Evolutionary conservation across 1,284 basidiomycete genomes (phyloP).

Genomic region (Mycosarcoma mackinlayi): DNA sequence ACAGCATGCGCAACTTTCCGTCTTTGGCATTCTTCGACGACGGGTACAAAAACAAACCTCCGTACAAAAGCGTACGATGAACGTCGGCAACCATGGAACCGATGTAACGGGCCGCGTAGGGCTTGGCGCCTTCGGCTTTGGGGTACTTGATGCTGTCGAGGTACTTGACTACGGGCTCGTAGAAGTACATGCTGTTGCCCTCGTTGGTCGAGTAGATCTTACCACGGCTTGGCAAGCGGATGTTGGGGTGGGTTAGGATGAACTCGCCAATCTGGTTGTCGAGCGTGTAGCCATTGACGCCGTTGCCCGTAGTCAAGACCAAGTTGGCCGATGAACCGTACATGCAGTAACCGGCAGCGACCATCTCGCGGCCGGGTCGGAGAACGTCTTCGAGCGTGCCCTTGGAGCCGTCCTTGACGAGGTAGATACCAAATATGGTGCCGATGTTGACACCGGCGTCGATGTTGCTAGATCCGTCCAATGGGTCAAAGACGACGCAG

Average conservation of each 20-base stretch:
- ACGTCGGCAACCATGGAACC: constrained; percentile 98
- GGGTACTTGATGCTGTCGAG: constrained; percentile 90
- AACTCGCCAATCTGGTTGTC: constrained; percentile 90
- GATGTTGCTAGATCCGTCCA: constrained; percentile 98
- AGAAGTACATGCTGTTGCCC: constrained; percentile 94
- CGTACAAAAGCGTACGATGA: constrained; percentile 94
- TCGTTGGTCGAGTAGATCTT: constrained; percentile 99
- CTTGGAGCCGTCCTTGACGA: constrained; percentile 78
- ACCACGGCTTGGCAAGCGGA: constrained; percentile 89
- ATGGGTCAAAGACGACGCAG: constrained; percentile 98
- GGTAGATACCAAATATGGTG: constrained; percentile 98
- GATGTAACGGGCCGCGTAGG: constrained; percentile 81
- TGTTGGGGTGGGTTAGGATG: constrained; percentile 97
- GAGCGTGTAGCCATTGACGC: constrained; percentile 98
- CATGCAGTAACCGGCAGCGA: constrained; percentile 84
- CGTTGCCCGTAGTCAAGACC: constrained; percentile 92
- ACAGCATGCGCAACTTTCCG: constrained; percentile 93
- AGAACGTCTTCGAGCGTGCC: constrained; percentile 88
- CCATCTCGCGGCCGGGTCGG: constrained; percentile 94
- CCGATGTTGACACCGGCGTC: constrained; percentile 99
- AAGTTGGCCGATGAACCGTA: constrained; percentile 98
- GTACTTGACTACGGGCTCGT: constrained; percentile 77
- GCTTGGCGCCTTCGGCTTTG: constrained; percentile 65
- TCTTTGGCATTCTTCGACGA: constrained; percentile 96
- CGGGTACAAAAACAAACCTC: constrained; percentile 98